Conservation (phyloP, 371 early-diverging fungal species). For the Haplosporangium sp. region DNA sequence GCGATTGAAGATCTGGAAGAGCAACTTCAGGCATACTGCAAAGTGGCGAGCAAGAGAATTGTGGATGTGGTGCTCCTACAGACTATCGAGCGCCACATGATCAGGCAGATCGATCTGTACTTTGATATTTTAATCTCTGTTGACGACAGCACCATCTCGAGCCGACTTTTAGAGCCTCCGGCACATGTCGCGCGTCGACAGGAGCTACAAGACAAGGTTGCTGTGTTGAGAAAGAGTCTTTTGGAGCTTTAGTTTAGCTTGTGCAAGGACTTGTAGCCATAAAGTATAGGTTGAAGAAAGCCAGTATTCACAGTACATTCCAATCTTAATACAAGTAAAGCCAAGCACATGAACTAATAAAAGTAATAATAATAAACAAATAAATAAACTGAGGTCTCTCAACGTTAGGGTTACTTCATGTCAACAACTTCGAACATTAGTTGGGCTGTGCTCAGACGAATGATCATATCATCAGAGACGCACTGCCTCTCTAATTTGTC, state of each 20-base stretch:
- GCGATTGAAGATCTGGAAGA: conserved; percentile 32
- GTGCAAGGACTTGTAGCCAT: no score
- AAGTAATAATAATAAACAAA: no score
- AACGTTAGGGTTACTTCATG: no score
- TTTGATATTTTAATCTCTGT: conserved; percentile 31
- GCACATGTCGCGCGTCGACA: conserved; percentile 12
- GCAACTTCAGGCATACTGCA: conserved; percentile 30
- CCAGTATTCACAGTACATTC: no score
- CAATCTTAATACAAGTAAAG: no score
- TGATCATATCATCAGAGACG: no score
- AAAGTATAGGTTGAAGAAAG: no score
- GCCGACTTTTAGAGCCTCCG: conserved; percentile 23
- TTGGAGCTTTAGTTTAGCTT: conserved; percentile 13
- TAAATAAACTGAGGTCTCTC: no score
- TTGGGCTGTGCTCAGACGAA: no score
- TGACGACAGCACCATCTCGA: conserved; percentile 27
- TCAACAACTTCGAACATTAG: no score
- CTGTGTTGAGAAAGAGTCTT: conserved; percentile 28
- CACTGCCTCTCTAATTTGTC: no score
- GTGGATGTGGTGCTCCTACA: conserved; percentile 35
- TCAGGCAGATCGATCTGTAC: conserved; percentile 31
- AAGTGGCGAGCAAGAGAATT: conserved; percentile 35
- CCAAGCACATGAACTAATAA: no score
- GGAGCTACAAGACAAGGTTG: conserved; percentile 26
- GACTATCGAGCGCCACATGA: conserved; percentile 38